Evolutionary conservation across 495 filamentous ascomycete species (phyloP), one percentile per base, ranked within the genome.

Genomic region (Friedmanniomyces simplex): DNA sequence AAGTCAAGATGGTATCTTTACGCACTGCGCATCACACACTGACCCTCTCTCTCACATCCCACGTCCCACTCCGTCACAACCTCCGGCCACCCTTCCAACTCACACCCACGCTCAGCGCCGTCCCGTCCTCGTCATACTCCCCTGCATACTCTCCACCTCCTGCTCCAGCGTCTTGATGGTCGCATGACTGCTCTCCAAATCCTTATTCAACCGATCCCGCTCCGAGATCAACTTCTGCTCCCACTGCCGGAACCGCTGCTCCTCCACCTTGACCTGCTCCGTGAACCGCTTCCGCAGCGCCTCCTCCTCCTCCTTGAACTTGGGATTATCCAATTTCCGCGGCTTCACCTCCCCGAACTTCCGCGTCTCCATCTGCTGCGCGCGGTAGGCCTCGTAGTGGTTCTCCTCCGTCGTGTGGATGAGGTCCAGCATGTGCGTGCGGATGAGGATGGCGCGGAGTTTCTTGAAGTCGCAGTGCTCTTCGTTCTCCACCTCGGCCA

Each of bases 401-500:
- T 86, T 83, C 77, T 98, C 93, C 76, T 98, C 93, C 58, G 93
- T 97, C 49, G 93, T 98, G 81, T 97, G 94, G 72, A 98, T 98
- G 46, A 98, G 84, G 68, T 98, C 93, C 58, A 98, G 83, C 93
- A 98, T 98, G 78, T 98, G 93, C n/a, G 94, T 98, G 67, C 93
- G 89, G 77, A 98, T 97, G 61, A 98, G 79, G 67, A 97, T 97
- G 20, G 90, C 95, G 63, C 93, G 91, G 59, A 98, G 86, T 78
- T 98, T 98, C 86, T 98, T 98, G 77, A 98, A 98, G 76, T 98
- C 93, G 74, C 93, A 98, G 83, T 98, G 93, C 60, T 97, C 93
- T 72, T 98, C 93, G 72, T 98, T 97, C 82, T 98, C 93, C 51
- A 98, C 93, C 72, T 98, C 93, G 55, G 94, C 93, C 61, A 97